These are phyloP conservation scores for Alternaria hordeiaustralica DNA, from an alignment of 2,329 filamentous ascomycete genomes.

Conservation along the genomic window DNA sequence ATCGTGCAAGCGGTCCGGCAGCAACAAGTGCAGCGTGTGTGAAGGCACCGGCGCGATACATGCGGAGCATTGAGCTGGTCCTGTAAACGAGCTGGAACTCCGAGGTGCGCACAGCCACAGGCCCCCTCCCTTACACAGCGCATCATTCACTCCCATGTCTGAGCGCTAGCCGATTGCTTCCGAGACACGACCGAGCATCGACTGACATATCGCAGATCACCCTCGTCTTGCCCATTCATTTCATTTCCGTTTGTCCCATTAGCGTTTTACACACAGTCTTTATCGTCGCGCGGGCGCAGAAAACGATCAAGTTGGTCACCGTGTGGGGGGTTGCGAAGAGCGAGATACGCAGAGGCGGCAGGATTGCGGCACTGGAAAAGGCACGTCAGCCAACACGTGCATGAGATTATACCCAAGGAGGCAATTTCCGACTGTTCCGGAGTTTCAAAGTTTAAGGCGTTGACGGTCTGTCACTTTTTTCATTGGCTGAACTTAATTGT, in stretches of 20 bases:
- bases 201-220: conserved; percentile 17
- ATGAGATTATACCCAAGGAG: conserved; percentile 18
- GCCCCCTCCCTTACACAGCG: conserved; percentile 1
- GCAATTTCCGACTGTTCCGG: conserved; percentile 25
- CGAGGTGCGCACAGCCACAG: conserved; percentile 6
- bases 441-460: conserved; percentile 11
- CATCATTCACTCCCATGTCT: conserved; percentile 3
- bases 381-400: conserved; percentile 16
- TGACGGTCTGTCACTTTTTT: conserved; percentile 10
- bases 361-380: conserved; percentile 1
- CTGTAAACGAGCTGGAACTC: background rate
- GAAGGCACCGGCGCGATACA: conserved; percentile 45
- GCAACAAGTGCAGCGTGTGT: conserved; percentile 39
- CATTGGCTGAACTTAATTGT: conserved; percentile 13
- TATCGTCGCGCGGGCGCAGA: conserved; percentile 26
- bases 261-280: conserved; percentile 4
- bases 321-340: conserved; percentile 1
- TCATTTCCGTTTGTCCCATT: conserved; percentile 10
- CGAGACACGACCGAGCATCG: conserved; percentile 1
- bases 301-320: conserved; percentile 4
- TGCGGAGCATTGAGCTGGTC: conserved; percentile 29
- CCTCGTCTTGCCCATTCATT: conserved; percentile 9
- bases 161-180: conserved; percentile 2
- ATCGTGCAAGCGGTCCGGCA: conserved; percentile 38
- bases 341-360: conserved; percentile 2